Conservation (phyloP, 495 filamentous ascomycete species). For the Pyrenopolyporus hunteri region DNA sequence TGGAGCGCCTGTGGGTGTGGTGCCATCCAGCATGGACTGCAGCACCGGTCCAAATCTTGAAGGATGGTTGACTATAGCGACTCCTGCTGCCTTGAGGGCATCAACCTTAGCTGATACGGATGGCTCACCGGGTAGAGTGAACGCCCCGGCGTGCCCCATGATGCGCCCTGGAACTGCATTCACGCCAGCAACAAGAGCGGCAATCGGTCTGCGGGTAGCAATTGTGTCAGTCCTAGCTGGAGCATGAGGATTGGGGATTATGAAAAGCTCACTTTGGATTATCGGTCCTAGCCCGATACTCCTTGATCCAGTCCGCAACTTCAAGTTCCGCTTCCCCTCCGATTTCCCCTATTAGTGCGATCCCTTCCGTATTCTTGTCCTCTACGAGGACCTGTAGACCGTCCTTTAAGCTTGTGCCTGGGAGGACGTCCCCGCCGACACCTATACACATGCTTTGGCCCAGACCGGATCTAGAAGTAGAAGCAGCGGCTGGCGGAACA, state of each 20-base stretch:
- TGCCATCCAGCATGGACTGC: conserved; percentile 51
- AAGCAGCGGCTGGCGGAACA: conserved; percentile 66
- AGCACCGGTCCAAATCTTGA: conserved; percentile 78
- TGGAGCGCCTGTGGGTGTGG: conserved; percentile 19
- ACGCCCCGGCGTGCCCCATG: conserved; percentile 91
- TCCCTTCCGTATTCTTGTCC: conserved; percentile 79
- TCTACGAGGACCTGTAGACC: conserved; percentile 74
- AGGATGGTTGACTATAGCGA: conserved; percentile 79
- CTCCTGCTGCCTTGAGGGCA: conserved; percentile 71
- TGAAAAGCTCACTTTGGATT: conserved; percentile 70
- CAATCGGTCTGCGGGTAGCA: conserved; percentile 66
- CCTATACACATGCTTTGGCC: conserved; percentile 88
- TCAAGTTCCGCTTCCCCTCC: conserved; percentile 83
- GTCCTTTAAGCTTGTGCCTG: conserved; percentile 82
- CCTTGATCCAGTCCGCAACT: conserved; percentile 78
- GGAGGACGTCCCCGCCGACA: conserved; percentile 84
- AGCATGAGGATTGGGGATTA: background rate
- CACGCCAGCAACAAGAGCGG: conserved; percentile 76
- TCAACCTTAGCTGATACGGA: conserved; percentile 68
- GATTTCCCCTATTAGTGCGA: conserved; percentile 84
- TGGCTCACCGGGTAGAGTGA: conserved; percentile 70
- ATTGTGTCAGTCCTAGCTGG: background rate
- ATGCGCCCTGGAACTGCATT: conserved; percentile 69
- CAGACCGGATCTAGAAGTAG: conserved; percentile 78
- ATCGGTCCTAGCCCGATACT: conserved; percentile 62